Percentiles rank a stretch among this genome's conserved stretches.
phyloP scores from a whole-genome alignment of 805 yeast species.

The Danielozyma ontarioensis region DNA sequence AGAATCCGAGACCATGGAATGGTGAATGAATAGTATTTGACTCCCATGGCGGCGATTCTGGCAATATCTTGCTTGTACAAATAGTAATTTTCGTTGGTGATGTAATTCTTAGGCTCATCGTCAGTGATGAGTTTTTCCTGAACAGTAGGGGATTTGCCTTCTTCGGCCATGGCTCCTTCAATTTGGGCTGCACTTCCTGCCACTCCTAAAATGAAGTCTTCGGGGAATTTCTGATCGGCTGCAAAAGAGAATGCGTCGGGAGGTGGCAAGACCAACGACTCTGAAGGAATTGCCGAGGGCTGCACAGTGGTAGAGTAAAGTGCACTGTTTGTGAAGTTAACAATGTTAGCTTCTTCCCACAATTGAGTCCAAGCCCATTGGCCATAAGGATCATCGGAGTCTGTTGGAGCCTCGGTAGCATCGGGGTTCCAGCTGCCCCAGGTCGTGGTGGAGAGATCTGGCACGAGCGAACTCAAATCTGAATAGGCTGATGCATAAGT shows the following conservation, averaged over 20 bases:
- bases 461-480: background rate
- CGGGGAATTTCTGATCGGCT: slow-evolving; percentile 5
- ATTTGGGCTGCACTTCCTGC: slow-evolving; percentile 31
- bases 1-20: slow-evolving; percentile 32
- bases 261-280: slow-evolving; percentile 11
- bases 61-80: slow-evolving; percentile 27
- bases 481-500: slow-evolving; percentile 1
- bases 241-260: slow-evolving; percentile 10
- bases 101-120: slow-evolving; percentile 13
- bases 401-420: slow-evolving; percentile 7
- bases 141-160: slow-evolving; percentile 26
- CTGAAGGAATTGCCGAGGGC: slow-evolving; percentile 13
- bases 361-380: slow-evolving; percentile 14
- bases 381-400: slow-evolving; percentile 15
- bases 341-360: slow-evolving; percentile 9
- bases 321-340: slow-evolving; percentile 10
- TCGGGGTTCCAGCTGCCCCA: slow-evolving; percentile 14
- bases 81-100: slow-evolving; percentile 26
- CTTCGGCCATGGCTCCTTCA: slow-evolving; percentile 31
- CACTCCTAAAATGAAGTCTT: slow-evolving; percentile 20
- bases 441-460: slow-evolving; percentile 8
- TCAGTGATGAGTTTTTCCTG: slow-evolving; percentile 16
- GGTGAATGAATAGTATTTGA: slow-evolving; percentile 24
- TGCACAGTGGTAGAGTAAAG: slow-evolving; percentile 11
- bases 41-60: slow-evolving; percentile 26